Percentiles rank a stretch among this genome's conserved stretches.
Conservation (phyloP, 2,329 filamentous ascomycete genomes). For the Chrysoporthe deuterocubensis region DNA sequence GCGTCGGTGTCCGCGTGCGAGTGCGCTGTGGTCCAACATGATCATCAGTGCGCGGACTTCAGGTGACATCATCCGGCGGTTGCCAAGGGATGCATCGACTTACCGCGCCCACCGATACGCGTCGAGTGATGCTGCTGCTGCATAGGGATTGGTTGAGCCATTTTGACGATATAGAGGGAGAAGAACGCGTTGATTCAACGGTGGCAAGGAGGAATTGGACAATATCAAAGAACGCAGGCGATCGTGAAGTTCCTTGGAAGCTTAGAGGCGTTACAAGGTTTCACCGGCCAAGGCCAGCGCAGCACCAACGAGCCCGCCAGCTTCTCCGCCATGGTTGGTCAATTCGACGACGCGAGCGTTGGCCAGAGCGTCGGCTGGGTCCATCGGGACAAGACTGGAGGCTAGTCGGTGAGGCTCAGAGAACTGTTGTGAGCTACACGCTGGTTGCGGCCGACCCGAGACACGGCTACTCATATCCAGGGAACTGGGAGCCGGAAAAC, state of each 20-base stretch:
- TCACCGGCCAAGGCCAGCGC: slow-evolving; percentile 16
- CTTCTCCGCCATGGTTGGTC: slow-evolving; percentile 26
- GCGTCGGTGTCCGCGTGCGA: slow-evolving; percentile 58
- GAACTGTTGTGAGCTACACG: slow-evolving; percentile 1
- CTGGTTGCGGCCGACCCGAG: slow-evolving; percentile 15
- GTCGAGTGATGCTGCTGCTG: slow-evolving; percentile 31
- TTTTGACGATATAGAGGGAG: not conserved
- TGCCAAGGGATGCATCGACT: slow-evolving; percentile 30
- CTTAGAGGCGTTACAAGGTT: slow-evolving; percentile 10
- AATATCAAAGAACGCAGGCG: not conserved
- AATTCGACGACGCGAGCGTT: slow-evolving; percentile 20
- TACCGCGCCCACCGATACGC: slow-evolving; percentile 51
- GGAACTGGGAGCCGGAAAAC: not conserved
- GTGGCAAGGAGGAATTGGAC: not conserved
- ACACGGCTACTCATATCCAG: slow-evolving; percentile 7
- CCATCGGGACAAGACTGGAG: slow-evolving; percentile 16
- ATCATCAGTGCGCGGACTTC: slow-evolving; percentile 23
- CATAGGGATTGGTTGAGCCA: slow-evolving; percentile 44
- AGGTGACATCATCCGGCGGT: slow-evolving; percentile 25
- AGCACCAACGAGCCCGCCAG: slow-evolving; percentile 21
- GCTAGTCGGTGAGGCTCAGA: slow-evolving; percentile 27
- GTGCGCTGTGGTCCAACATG: slow-evolving; percentile 18
- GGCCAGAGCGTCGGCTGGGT: slow-evolving; percentile 24
- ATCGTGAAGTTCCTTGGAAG: slow-evolving; percentile 8
- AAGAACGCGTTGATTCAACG: slow-evolving; percentile 7